A percentile compares a stretch with the other conserved stretches of the same genome.
Conservation (phyloP, 805 yeast genomes). For the Ogataea thermomethanolica region DNA sequence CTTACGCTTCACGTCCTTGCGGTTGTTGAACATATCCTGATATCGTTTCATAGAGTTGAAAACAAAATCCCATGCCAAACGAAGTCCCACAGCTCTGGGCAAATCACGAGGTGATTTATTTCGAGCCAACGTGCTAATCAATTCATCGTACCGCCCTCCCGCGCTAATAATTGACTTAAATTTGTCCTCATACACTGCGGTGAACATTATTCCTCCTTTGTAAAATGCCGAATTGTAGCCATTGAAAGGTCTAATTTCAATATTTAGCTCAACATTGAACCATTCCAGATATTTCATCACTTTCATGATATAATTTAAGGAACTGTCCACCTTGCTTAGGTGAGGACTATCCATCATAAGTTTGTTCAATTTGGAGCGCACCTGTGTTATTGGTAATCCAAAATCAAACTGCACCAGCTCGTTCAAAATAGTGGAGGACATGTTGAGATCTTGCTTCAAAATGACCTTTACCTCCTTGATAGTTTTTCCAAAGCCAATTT, state of each 20-base stretch:
- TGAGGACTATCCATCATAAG: conserved; percentile 73
- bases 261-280: conserved; percentile 48
- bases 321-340: conserved; percentile 55
- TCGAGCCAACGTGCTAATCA: conserved; percentile 65
- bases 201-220: conserved; percentile 82
- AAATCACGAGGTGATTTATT: conserved; percentile 31
- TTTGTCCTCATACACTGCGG: conserved; percentile 67
- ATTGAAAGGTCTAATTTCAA: conserved; percentile 75
- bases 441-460: conserved; percentile 61
- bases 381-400: conserved; percentile 60
- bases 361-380: conserved; percentile 59
- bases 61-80: conserved; percentile 69
- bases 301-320: conserved; percentile 56
- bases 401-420: conserved; percentile 82
- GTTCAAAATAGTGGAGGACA: conserved; percentile 77
- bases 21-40: conserved; percentile 35
- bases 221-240: conserved; percentile 82
- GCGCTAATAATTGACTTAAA: conserved; percentile 61
- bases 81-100: conserved; percentile 79
- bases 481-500: conserved; percentile 65
- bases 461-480: conserved; percentile 50
- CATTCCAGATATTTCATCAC: conserved; percentile 52
- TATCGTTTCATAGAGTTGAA: conserved; percentile 48
- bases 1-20: conserved; percentile 30
- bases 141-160: conserved; percentile 88